Conservation (phyloP, 2,329 filamentous ascomycete species). For the Knufia petricola region DNA sequence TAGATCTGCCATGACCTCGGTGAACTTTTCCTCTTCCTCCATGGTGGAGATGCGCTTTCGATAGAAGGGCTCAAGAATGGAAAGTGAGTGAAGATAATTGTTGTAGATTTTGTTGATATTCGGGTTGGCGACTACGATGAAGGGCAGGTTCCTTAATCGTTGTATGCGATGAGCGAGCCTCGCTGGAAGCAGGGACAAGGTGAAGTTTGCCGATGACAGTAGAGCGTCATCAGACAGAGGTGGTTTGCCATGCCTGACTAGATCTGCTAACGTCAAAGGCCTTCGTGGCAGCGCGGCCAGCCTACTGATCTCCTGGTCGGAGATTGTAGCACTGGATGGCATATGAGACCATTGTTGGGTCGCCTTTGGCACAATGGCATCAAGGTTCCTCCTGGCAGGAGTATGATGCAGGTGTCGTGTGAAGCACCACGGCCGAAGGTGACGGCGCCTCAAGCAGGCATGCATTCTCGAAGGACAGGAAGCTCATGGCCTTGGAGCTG, state of each 20-base stretch:
- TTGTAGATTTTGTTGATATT: slow-evolving; percentile 90
- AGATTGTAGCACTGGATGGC: slow-evolving; percentile 42
- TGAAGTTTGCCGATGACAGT: slow-evolving; percentile 88
- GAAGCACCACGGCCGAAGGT: background rate
- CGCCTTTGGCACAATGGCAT: slow-evolving; percentile 3
- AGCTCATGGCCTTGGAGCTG: background rate
- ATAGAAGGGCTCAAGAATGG: slow-evolving; percentile 77
- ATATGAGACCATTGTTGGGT: slow-evolving; percentile 23
- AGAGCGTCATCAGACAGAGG: slow-evolving; percentile 72
- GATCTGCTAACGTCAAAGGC: slow-evolving; percentile 72
- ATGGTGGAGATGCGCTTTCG: slow-evolving; percentile 62
- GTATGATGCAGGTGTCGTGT: background rate
- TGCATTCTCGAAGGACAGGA: background rate
- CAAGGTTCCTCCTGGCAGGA: background rate
- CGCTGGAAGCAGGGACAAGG: slow-evolving; percentile 80
- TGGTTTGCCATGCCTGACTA: slow-evolving; percentile 81
- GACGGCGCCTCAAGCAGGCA: background rate
- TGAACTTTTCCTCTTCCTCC: slow-evolving; percentile 84
- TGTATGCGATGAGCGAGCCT: slow-evolving; percentile 90
- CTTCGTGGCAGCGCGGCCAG: slow-evolving; percentile 72
- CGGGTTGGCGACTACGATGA: slow-evolving; percentile 96
- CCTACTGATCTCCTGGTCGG: slow-evolving; percentile 66
- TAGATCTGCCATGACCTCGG: slow-evolving; percentile 86
- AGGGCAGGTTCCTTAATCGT: slow-evolving; percentile 83
- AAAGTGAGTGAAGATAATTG: slow-evolving; percentile 90